phyloP scores from a whole-genome alignment of 345 rosid genomes.

The Euclidium syriacum region DNA sequence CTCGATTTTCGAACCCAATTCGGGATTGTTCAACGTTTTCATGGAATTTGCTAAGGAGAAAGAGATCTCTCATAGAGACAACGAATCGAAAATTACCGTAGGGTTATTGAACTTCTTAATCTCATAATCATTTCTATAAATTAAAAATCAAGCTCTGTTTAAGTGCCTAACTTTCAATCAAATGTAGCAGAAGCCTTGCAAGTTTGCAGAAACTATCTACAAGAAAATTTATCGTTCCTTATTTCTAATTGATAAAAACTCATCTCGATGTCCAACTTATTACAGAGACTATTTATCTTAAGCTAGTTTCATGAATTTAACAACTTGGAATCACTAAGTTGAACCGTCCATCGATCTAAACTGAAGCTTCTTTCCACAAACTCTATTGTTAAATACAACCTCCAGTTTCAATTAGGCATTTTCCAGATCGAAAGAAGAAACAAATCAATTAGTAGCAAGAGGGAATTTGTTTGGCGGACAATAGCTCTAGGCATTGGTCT shows the following conservation, averaged over 20 bases:
- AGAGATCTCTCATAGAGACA: constrained; percentile 13
- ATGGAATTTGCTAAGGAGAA: constrained; percentile 84
- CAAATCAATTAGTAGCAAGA: no score
- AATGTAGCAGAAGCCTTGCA: no score
- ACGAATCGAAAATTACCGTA: no score
- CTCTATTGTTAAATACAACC: neutral
- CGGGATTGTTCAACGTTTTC: constrained; percentile 60
- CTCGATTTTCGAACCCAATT: constrained; percentile 44
- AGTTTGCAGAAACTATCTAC: neutral
- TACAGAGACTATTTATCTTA: no score
- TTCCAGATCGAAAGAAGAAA: neutral
- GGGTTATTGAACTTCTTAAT: no score
- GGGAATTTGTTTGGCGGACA: constrained; percentile 79
- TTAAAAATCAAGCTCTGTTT: neutral
- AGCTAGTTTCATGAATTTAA: neutral
- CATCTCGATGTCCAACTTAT: no score
- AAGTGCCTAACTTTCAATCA: neutral
- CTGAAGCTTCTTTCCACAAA: neutral
- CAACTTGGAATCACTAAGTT: neutral
- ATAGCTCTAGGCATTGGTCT: constrained; percentile 77
- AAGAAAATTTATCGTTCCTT: neutral
- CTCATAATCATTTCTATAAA: neutral
- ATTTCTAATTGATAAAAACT: no score
- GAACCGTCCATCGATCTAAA: no score
- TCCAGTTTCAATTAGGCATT: neutral